Evolutionary conservation across 148 eudicot genomes (phyloP).

Genomic region (Heliamphora exappendiculata): DNA sequence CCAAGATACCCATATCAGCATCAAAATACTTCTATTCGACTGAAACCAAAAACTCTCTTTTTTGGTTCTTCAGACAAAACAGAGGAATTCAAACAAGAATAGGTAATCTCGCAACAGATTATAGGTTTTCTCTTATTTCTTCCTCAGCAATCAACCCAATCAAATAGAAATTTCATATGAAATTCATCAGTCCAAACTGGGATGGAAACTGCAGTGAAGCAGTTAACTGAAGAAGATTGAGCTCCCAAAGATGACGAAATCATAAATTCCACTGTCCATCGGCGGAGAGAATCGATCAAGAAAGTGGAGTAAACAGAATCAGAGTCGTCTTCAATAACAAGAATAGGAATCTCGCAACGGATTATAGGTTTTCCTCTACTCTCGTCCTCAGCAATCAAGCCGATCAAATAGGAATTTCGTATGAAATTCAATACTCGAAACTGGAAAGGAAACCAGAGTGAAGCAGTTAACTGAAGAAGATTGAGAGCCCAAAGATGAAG

Average conservation of each 20-base stretch:
- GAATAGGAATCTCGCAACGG: neutral
- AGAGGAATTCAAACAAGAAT: neutral
- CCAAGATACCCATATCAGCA: neutral
- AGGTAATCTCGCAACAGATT: neutral
- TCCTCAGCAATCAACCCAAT: slow-evolving; percentile 1
- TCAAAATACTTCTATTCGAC: neutral
- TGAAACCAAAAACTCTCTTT: neutral
- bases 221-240: neutral
- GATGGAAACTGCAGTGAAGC: neutral
- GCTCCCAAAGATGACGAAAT: neutral
- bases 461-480: neutral
- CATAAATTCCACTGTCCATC: neutral
- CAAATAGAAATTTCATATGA: neutral
- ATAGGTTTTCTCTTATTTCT: neutral
- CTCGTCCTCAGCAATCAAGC: slow-evolving; percentile 1
- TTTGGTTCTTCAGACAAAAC: slow-evolving; percentile 7
- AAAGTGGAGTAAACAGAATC: neutral
- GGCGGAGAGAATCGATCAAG: neutral
- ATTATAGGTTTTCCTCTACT: neutral
- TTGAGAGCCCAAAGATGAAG: neutral
- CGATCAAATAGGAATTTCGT: neutral
- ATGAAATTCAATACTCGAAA: neutral
- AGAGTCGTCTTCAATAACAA: too few species aligned
- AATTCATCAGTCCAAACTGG: neutral
- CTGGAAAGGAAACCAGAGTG: neutral